Percentiles rank a stretch among this genome's conserved stretches.
These are phyloP conservation scores for Candida ipomoeae DNA, from an alignment of 805 yeast species.

Conservation along the genomic window DNA sequence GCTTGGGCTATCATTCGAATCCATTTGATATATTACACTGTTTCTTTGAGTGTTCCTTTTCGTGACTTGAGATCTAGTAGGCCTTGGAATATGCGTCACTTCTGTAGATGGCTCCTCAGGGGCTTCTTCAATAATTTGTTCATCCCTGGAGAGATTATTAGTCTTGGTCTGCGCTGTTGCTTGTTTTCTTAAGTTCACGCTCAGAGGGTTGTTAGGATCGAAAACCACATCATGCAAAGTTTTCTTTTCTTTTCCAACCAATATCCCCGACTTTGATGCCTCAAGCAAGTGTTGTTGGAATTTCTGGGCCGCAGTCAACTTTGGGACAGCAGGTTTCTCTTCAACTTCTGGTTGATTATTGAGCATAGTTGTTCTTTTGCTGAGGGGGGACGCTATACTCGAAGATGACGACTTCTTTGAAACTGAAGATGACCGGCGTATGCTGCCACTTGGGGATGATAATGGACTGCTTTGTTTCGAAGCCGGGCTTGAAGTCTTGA, in stretches of 20 bases:
- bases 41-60: slow-evolving; percentile 23
- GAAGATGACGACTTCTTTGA: slow-evolving; percentile 6
- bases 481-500: slow-evolving; percentile 7
- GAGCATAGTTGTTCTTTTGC: slow-evolving; percentile 4
- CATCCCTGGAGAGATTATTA: neutral
- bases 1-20: neutral
- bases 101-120: neutral
- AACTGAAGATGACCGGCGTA: slow-evolving; percentile 6
- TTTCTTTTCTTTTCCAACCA: slow-evolving; percentile 37
- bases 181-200: slow-evolving; percentile 13
- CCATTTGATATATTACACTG: slow-evolving; percentile 20
- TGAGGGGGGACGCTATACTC: slow-evolving; percentile 6
- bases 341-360: slow-evolving; percentile 15
- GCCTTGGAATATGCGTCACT: neutral
- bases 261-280: slow-evolving; percentile 35
- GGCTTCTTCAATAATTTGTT: neutral
- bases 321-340: slow-evolving; percentile 5
- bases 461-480: neutral
- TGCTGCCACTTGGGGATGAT: slow-evolving; percentile 19
- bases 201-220: slow-evolving; percentile 37
- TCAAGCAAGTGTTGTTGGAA: slow-evolving; percentile 36
- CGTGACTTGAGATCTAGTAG: slow-evolving; percentile 16
- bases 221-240: slow-evolving; percentile 33
- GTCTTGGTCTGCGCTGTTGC: neutral
- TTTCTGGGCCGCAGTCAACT: slow-evolving; percentile 35